phyloP scores from a whole-genome alignment of 2,329 filamentous ascomycete species.

The Epichloe festucae region DNA sequence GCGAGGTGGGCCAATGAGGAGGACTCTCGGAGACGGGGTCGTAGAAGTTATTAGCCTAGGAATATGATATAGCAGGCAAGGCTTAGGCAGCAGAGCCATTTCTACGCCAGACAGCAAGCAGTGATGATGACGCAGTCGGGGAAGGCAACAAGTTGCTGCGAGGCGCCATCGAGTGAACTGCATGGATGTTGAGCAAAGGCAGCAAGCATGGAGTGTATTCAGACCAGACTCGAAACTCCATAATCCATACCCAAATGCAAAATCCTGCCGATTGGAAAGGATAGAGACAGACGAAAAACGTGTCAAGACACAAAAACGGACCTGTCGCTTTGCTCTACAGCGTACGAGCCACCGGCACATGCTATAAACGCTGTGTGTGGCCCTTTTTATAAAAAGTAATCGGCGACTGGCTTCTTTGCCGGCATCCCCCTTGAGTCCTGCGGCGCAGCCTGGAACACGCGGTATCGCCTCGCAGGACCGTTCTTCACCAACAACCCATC shows the following conservation, averaged over 20 bases:
- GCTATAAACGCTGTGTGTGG: background rate
- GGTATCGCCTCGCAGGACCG: slow-evolving; percentile 78
- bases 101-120: too few species aligned
- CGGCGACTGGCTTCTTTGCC: slow-evolving; percentile 93
- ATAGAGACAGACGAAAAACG: too few species aligned
- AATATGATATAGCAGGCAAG: too few species aligned
- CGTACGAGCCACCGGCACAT: background rate
- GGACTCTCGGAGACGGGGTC: too few species aligned
- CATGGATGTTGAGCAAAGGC: too few species aligned
- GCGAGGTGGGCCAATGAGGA: too few species aligned
- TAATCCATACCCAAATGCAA: background rate
- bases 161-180: too few species aligned
- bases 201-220: background rate
- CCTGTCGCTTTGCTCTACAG: background rate
- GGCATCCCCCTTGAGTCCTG: slow-evolving; percentile 94
- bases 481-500: slow-evolving; percentile 29
- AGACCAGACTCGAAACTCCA: background rate
- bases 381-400: slow-evolving; percentile 66
- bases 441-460: slow-evolving; percentile 91
- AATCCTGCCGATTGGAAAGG: background rate
- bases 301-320: background rate
- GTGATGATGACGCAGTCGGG: too few species aligned
- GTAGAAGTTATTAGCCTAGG: too few species aligned
- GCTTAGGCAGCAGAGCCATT: too few species aligned
- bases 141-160: too few species aligned